A percentile compares a stretch with the other conserved stretches of the same genome.
Evolutionary conservation across 129 eudicot genomes (phyloP).

Genomic region (Erigeron canadensis): DNA sequence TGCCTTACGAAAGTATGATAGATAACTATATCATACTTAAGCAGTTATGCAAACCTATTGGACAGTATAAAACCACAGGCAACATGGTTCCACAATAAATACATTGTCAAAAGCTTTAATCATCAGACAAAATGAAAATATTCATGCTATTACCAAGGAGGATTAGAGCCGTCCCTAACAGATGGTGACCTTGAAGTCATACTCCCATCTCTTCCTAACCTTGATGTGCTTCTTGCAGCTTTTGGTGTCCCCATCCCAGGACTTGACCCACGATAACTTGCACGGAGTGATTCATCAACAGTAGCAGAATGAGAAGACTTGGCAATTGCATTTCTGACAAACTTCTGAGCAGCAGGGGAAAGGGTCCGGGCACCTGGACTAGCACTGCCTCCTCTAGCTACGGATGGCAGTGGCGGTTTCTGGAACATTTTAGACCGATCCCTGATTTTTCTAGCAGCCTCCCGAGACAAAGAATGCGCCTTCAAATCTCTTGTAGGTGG

Average conservation of each 20-base stretch:
- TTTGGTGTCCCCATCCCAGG: constrained; percentile 78
- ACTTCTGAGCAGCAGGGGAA: constrained; percentile 95
- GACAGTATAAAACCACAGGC: constrained; percentile 5
- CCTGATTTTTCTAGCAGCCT: constrained; percentile 83
- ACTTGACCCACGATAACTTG: constrained; percentile 92
- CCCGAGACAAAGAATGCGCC: constrained; percentile 91
- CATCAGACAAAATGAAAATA: constrained; percentile 13
- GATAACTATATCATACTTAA: constrained; percentile 14
- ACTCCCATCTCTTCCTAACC: constrained; percentile 67
- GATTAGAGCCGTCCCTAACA: constrained; percentile 78
- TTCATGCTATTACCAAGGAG: constrained; percentile 54
- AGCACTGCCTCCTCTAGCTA: constrained; percentile 87
- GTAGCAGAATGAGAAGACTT: constrained; percentile 74
- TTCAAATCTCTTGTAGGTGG: constrained; percentile 86
- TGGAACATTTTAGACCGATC: constrained; percentile 83
- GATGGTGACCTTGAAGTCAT: constrained; percentile 74
- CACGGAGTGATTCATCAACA: constrained; percentile 91
- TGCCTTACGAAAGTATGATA: neutral
- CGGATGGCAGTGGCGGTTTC: constrained; percentile 81
- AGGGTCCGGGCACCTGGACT: constrained; percentile 70
- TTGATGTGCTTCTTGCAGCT: constrained; percentile 69
- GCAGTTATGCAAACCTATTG: neutral
- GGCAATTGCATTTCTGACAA: constrained; percentile 79
- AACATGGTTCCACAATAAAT: constrained; percentile 9
- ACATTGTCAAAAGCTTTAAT: neutral